A percentile compares a stretch with the other conserved stretches of the same genome.
phyloP scores from a whole-genome alignment of 495 filamentous ascomycete species.

The Trypethelium eluteriae region DNA sequence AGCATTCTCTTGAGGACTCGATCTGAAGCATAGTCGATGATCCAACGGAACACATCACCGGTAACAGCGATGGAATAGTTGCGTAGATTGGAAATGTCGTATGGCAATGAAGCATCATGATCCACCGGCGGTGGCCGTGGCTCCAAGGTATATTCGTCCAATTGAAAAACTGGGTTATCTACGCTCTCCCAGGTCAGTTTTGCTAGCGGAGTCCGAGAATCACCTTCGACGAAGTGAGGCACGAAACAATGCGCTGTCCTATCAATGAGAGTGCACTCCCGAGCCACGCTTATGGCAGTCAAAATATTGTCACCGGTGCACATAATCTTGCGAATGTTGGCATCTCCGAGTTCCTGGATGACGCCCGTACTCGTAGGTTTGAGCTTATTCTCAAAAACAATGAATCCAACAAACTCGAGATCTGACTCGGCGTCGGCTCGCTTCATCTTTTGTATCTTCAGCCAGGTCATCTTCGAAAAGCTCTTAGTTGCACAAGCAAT shows the following conservation, averaged over 20 bases:
- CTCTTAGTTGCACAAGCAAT: conserved; percentile 92
- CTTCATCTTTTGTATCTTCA: conserved; percentile 88
- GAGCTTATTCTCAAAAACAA: conserved; percentile 97
- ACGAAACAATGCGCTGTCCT: conserved; percentile 80
- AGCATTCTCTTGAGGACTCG: conserved; percentile 73
- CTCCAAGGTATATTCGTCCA: conserved; percentile 73
- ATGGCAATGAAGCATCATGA: conserved; percentile 74
- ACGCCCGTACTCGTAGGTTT: conserved; percentile 73
- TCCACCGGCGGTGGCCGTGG: conserved; percentile 62
- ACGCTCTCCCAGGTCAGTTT: conserved; percentile 84
- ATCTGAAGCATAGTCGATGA: conserved; percentile 78
- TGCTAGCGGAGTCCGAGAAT: conserved; percentile 58
- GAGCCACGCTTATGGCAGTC: conserved; percentile 91
- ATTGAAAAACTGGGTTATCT: conserved; percentile 64
- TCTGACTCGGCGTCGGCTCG: conserved; percentile 73
- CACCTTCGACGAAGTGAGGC: conserved; percentile 72
- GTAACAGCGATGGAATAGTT: conserved; percentile 84
- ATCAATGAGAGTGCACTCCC: conserved; percentile 81
- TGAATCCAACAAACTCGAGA: conserved; percentile 87
- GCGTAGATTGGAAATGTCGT: conserved; percentile 64
- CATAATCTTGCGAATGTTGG: conserved; percentile 88
- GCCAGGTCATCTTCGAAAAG: conserved; percentile 78
- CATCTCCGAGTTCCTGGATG: conserved; percentile 73
- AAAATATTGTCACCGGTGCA: conserved; percentile 98
- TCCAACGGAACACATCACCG: conserved; percentile 94